Percentiles rank a stretch among this genome's conserved stretches.
Conservation (phyloP, 1,139 yeast species). For the Candida buenavistaensis region DNA sequence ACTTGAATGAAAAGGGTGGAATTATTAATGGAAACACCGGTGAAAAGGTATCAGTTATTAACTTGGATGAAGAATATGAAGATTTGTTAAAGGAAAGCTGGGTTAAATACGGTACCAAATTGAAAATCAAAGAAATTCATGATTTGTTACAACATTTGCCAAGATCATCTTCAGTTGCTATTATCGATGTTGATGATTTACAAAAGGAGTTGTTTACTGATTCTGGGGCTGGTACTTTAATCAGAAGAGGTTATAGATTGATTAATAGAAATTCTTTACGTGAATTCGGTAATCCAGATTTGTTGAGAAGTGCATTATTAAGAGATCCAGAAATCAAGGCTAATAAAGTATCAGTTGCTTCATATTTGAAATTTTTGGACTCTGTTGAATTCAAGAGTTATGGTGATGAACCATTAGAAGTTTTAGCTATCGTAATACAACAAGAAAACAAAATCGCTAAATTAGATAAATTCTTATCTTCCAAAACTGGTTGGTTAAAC, state of each 20-base stretch:
- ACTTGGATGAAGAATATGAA: conserved; percentile 94
- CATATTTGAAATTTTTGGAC: conserved; percentile 76
- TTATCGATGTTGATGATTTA: conserved; percentile 89
- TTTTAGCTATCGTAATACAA: conserved; percentile 74
- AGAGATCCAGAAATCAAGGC: conserved; percentile 74
- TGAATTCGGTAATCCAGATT: conserved; percentile 76
- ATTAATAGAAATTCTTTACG: conserved; percentile 65
- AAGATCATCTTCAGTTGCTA: conserved; percentile 96
- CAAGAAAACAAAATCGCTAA: conserved; percentile 54
- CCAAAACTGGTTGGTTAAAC: conserved; percentile 94
- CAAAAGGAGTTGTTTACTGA: conserved; percentile 98
- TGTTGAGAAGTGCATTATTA: conserved; percentile 71
- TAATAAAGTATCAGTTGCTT: conserved; percentile 75
- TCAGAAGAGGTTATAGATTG: conserved; percentile 94
- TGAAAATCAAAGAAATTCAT: conserved; percentile 93
- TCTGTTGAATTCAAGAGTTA: conserved; percentile 67
- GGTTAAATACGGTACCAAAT: conserved; percentile 98
- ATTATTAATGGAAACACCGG: conserved; percentile 90
- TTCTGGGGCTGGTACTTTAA: conserved; percentile 98
- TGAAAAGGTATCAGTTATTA: conserved; percentile 85
- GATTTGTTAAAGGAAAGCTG: conserved; percentile 88
- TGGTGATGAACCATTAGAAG: conserved; percentile 96
- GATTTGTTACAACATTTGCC: conserved; percentile 93
- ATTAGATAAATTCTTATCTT: conserved; percentile 82
- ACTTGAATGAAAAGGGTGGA: conserved; percentile 97